Percentiles rank a stretch among this genome's conserved stretches.
Evolutionary conservation across 768 basidiomycete species (phyloP).

Genomic region (Auriscalpium orientale): DNA sequence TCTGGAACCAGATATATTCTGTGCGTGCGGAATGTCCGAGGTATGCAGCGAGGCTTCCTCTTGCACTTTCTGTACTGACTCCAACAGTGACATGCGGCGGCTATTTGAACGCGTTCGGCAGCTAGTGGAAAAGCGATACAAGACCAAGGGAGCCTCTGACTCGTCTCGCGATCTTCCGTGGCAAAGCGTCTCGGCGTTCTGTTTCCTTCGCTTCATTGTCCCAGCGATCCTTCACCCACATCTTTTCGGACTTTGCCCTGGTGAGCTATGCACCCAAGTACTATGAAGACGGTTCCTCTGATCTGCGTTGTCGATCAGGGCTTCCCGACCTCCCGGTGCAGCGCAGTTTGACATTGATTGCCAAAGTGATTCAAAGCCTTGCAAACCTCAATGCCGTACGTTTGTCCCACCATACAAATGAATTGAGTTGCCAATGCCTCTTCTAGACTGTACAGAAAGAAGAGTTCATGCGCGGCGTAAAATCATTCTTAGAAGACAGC

Average conservation of each 20-base stretch:
- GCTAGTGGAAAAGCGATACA: constrained; percentile 64
- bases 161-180: constrained; percentile 52
- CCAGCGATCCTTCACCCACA: constrained; percentile 88
- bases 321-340: constrained; percentile 60
- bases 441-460: constrained; percentile 61
- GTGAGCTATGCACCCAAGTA: constrained; percentile 28
- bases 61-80: constrained; percentile 5
- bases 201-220: constrained; percentile 84
- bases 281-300: neutral
- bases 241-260: constrained; percentile 70
- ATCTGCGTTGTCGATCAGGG: constrained; percentile 32
- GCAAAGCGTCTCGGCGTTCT: constrained; percentile 85
- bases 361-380: constrained; percentile 83
- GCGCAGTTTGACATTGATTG: constrained; percentile 76
- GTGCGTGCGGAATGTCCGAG: constrained; percentile 65
- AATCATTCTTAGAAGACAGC: constrained; percentile 62
- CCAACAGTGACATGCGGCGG: constrained; percentile 58
- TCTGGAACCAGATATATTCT: constrained; percentile 78
- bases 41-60: constrained; percentile 34
- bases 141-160: constrained; percentile 31
- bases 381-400: constrained; percentile 76
- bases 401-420: neutral
- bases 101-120: constrained; percentile 64
- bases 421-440: neutral
- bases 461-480: constrained; percentile 73